Evolutionary conservation across 2,329 filamentous ascomycete genomes (phyloP).

Genomic region (Alternaria triticina): DNA sequence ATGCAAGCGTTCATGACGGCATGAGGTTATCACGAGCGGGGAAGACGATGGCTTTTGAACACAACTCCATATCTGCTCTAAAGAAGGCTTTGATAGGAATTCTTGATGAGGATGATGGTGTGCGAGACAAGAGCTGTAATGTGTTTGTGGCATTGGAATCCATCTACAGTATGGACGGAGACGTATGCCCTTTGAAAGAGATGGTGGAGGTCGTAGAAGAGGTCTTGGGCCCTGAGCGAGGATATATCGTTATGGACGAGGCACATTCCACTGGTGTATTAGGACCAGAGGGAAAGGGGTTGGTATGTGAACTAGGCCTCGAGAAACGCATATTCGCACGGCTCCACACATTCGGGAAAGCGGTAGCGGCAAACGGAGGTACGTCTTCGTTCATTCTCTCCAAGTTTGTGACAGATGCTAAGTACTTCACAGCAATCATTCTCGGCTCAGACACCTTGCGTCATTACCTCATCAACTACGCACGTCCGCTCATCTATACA

Average conservation of each 20-base stretch:
- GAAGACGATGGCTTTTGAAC: conserved; percentile 59
- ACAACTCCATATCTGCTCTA: conserved; percentile 59
- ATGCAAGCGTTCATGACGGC: conserved; percentile 78
- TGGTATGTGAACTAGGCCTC: conserved; percentile 60
- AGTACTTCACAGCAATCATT: conserved; percentile 32
- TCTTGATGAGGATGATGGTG: conserved; percentile 25
- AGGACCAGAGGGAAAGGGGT: conserved; percentile 62
- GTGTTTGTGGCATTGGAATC: conserved; percentile 48
- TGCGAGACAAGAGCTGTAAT: conserved; percentile 17
- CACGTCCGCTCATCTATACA: conserved; percentile 51
- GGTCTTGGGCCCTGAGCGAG: conserved; percentile 64
- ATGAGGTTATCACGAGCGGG: conserved; percentile 69
- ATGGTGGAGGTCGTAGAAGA: conserved; percentile 65
- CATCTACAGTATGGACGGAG: conserved; percentile 82
- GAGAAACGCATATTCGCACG: conserved; percentile 64
- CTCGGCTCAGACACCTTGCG: conserved; percentile 39
- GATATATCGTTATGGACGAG: conserved; percentile 70
- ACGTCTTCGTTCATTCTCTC: conserved; percentile 26
- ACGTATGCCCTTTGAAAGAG: conserved; percentile 68
- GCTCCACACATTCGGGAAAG: conserved; percentile 72
- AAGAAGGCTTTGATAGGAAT: conserved; percentile 48
- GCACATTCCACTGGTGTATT: conserved; percentile 70
- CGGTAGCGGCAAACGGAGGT: conserved; percentile 73
- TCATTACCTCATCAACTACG: conserved; percentile 48
- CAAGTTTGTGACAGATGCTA: neutral